These are phyloP conservation scores for Crataegus laevigata DNA, from an alignment of 306 rosid genomes.

Conservation along the genomic window DNA sequence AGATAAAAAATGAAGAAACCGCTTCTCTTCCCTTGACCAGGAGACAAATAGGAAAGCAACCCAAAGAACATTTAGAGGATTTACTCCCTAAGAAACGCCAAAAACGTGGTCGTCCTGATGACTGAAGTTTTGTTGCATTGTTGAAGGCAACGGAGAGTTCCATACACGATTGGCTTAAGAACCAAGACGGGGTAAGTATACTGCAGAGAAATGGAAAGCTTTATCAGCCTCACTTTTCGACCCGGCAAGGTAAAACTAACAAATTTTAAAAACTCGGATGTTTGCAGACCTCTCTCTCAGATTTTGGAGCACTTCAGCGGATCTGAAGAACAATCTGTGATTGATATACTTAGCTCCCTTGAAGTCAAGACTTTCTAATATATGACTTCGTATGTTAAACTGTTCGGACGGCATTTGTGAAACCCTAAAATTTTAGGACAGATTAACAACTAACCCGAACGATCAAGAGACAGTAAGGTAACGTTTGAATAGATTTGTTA, in stretches of 20 bases:
- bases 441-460: background rate
- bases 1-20: conserved; percentile 14
- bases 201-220: background rate
- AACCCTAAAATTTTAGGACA: background rate
- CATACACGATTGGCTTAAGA: conserved; percentile 58
- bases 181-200: conserved; percentile 46
- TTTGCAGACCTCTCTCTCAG: conserved; percentile 51
- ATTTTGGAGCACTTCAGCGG: conserved; percentile 59
- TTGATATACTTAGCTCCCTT: conserved; percentile 43
- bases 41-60: conserved; percentile 18
- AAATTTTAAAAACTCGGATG: background rate
- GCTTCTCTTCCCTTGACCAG: conserved; percentile 24
- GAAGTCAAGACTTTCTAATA: conserved; percentile 63
- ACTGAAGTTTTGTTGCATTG: conserved; percentile 15
- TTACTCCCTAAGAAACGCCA: conserved; percentile 40
- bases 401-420: background rate
- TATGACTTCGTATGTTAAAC: conserved; percentile 1
- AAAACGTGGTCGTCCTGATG: conserved; percentile 32
- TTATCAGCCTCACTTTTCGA: background rate
- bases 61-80: conserved; percentile 21
- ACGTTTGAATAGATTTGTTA: background rate
- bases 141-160: conserved; percentile 56
- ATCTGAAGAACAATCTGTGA: conserved; percentile 43
- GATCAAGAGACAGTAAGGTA: background rate
- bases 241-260: background rate